Evolutionary conservation across 306 rosid species (phyloP).

Genomic region (Cucurbita pepo): DNA sequence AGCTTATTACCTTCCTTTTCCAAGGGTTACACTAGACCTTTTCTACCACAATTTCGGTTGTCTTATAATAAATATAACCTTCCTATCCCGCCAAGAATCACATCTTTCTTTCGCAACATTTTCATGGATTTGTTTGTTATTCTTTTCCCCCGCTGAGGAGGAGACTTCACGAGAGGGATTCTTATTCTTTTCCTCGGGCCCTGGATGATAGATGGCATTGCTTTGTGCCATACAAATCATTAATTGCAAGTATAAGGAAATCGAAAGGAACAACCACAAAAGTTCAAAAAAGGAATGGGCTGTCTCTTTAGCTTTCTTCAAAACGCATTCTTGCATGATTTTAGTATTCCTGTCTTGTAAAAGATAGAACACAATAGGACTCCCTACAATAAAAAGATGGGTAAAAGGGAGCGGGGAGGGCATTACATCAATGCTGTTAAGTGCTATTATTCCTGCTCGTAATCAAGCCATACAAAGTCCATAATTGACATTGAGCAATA

Average conservation of each 20-base stretch:
- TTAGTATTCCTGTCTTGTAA: background rate
- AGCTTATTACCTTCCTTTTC: conserved; percentile 11
- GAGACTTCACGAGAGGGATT: too few relatives aligned
- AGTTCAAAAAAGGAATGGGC: background rate
- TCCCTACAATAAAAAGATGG: background rate
- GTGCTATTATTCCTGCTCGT: background rate
- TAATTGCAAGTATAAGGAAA: background rate
- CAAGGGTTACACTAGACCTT: conserved; percentile 15
- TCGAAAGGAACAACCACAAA: background rate
- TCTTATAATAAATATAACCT: background rate
- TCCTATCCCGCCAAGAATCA: background rate
- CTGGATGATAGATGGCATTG: background rate
- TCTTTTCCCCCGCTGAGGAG: too few relatives aligned
- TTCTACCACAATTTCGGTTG: background rate
- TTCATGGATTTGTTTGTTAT: background rate
- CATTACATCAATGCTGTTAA: background rate
- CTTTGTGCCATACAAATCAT: background rate
- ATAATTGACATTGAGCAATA: background rate
- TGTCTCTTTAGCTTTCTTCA: background rate
- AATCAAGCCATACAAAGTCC: background rate
- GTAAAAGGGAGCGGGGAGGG: background rate
- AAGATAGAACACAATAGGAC: background rate
- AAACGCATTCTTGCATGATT: background rate
- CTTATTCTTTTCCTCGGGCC: background rate
- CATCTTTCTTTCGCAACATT: background rate